Percentiles rank a stretch among this genome's conserved stretches.
Evolutionary conservation across 2,329 filamentous ascomycete species (phyloP).

Genomic region (Corinectria fuckeliana): DNA sequence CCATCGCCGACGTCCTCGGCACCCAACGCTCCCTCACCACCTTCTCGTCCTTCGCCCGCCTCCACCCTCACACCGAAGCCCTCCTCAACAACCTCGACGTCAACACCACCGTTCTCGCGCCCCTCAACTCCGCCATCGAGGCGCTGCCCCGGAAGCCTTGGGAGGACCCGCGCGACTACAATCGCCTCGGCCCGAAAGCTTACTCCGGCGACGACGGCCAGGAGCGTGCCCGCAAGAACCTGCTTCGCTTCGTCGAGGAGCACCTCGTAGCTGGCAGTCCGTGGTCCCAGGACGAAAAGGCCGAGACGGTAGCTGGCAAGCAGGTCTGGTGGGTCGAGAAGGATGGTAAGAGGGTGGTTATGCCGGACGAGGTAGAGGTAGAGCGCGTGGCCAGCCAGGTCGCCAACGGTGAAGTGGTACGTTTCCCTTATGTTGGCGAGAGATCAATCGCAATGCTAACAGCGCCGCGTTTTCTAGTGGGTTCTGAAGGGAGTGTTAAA

Average conservation of each 20-base stretch:
- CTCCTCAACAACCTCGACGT: slow-evolving; percentile 70
- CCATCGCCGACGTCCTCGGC: slow-evolving; percentile 85
- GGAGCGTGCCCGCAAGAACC: slow-evolving; percentile 77
- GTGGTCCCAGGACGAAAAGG: slow-evolving; percentile 73
- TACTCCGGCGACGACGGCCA: slow-evolving; percentile 79
- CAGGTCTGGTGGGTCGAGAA: slow-evolving; percentile 84
- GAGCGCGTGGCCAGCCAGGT: slow-evolving; percentile 76
- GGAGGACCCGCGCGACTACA: slow-evolving; percentile 79
- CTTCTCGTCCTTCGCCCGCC: slow-evolving; percentile 81
- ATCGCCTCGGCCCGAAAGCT: slow-evolving; percentile 67
- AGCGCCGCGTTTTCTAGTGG: slow-evolving; percentile 61
- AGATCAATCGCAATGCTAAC: slow-evolving; percentile 8
- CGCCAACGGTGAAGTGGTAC: slow-evolving; percentile 81
- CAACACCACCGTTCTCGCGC: slow-evolving; percentile 87
- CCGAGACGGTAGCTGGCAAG: slow-evolving; percentile 66
- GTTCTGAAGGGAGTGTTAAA: slow-evolving; percentile 64
- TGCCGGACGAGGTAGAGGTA: slow-evolving; percentile 82
- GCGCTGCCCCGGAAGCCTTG: slow-evolving; percentile 83
- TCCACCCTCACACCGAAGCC: slow-evolving; percentile 70
- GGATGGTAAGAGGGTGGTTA: slow-evolving; percentile 72
- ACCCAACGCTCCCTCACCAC: slow-evolving; percentile 80
- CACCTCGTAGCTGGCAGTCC: slow-evolving; percentile 80
- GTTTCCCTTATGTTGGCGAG: slow-evolving; percentile 30
- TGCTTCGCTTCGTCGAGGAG: slow-evolving; percentile 82
- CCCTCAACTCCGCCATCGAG: slow-evolving; percentile 82